Percentiles rank a stretch among this genome's conserved stretches.
Conservation (phyloP, 305 asterid genomes). For the Petunia hybrid region DNA sequence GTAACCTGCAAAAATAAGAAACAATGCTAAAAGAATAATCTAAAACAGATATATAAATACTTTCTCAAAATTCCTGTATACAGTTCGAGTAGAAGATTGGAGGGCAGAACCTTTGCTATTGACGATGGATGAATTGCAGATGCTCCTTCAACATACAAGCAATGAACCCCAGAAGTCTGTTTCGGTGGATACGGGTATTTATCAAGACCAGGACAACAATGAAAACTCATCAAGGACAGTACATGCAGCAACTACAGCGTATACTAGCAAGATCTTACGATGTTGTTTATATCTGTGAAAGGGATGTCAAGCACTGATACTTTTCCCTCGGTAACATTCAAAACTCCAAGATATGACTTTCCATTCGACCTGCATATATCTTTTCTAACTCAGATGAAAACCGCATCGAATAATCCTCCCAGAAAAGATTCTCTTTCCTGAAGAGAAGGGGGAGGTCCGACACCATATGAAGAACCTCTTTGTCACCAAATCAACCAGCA, state of each 20-base stretch:
- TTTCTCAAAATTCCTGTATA: constrained; percentile 33
- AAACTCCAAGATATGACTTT: constrained; percentile 79
- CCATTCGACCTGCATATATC: constrained; percentile 77
- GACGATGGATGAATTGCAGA: constrained; percentile 80
- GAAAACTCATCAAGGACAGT: constrained; percentile 31
- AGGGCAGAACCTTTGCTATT: constrained; percentile 76
- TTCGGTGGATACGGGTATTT: constrained; percentile 37
- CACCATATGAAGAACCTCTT: not conserved
- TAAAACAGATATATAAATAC: not conserved
- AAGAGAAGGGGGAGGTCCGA: constrained; percentile 17
- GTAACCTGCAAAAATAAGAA: constrained; percentile 62
- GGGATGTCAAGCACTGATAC: constrained; percentile 70
- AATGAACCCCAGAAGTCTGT: constrained; percentile 69
- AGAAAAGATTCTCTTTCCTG: constrained; percentile 6
- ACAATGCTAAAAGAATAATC: constrained; percentile 18
- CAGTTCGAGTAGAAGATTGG: constrained; percentile 11
- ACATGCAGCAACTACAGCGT: constrained; percentile 9
- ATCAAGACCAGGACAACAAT: constrained; percentile 30
- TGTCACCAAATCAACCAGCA: constrained; percentile 19
- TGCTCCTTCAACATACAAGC: constrained; percentile 89
- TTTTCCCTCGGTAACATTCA: constrained; percentile 67
- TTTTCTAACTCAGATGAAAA: constrained; percentile 6
- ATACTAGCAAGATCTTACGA: constrained; percentile 54
- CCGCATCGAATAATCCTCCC: constrained; percentile 25
- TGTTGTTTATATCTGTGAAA: constrained; percentile 78